Percentiles rank a stretch among this genome's conserved stretches.
phyloP scores from a whole-genome alignment of 768 basidiomycete genomes.

The Termitomyces sp. region DNA sequence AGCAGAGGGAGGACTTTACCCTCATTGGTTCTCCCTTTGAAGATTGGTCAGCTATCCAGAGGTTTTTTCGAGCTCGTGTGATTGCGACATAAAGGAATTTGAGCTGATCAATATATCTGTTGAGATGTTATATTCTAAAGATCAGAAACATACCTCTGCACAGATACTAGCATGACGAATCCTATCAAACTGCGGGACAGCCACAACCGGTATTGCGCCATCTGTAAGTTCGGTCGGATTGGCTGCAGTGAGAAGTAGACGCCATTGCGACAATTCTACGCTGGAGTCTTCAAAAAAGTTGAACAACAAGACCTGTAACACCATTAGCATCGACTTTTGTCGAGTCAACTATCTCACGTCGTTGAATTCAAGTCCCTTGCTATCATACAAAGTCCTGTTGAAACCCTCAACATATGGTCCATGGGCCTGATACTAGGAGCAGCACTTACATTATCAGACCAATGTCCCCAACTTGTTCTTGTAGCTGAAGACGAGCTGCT shows the following conservation, averaged over 20 bases:
- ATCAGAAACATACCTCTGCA: conserved; percentile 44
- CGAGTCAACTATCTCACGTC: conserved; percentile 38
- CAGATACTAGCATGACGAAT: conserved; percentile 54
- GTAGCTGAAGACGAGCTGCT: conserved; percentile 44
- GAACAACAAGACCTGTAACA: conserved; percentile 61
- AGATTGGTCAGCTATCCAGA: conserved; percentile 71
- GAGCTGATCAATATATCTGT: conserved; percentile 35
- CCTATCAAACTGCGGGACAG: conserved; percentile 49
- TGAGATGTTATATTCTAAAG: background rate
- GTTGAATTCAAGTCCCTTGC: conserved; percentile 68
- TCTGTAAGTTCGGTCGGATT: conserved; percentile 18
- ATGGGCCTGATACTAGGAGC: background rate
- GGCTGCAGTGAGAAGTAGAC: conserved; percentile 48
- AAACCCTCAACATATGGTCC: background rate
- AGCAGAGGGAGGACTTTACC: conserved; percentile 27
- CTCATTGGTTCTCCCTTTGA: conserved; percentile 55
- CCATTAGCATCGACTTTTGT: background rate
- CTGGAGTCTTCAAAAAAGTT: conserved; percentile 73
- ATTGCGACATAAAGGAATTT: conserved; percentile 72
- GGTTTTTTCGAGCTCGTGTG: conserved; percentile 64
- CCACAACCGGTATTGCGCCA: background rate
- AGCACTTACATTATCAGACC: conserved; percentile 55
- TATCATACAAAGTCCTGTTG: conserved; percentile 54
- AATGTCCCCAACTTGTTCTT: conserved; percentile 53
- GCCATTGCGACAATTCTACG: conserved; percentile 53